phyloP scores from a whole-genome alignment of 148 eudicot species.

The Rhododendron simsii region DNA sequence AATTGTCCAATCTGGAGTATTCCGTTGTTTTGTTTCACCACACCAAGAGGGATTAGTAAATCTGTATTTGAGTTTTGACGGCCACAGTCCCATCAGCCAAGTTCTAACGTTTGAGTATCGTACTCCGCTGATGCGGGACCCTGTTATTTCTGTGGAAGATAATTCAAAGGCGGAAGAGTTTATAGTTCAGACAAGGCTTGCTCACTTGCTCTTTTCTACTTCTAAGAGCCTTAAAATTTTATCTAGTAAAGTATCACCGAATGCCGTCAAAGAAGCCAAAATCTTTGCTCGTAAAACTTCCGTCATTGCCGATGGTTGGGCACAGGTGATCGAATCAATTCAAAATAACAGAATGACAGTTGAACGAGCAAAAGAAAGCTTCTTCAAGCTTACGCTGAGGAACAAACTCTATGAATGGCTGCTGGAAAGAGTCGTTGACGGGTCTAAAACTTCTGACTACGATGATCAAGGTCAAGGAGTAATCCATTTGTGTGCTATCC shows the following conservation, averaged over 20 bases:
- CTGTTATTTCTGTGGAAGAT: constrained; percentile 24
- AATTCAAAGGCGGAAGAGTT: constrained; percentile 50
- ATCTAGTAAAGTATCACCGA: constrained; percentile 42
- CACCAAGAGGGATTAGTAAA: constrained; percentile 57
- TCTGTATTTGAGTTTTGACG: constrained; percentile 75
- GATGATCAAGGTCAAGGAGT: constrained; percentile 94
- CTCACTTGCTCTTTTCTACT: constrained; percentile 78
- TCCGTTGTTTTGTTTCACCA: constrained; percentile 69
- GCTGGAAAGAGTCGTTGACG: constrained; percentile 62
- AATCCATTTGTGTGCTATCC: constrained; percentile 90
- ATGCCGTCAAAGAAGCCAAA: constrained; percentile 61
- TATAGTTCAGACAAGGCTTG: constrained; percentile 68
- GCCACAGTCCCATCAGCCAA: constrained; percentile 70
- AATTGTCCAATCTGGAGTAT: constrained; percentile 73
- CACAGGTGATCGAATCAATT: constrained; percentile 38
- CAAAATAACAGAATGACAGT: constrained; percentile 39
- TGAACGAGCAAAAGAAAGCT: constrained; percentile 60
- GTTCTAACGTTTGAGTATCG: constrained; percentile 66
- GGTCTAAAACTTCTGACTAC: constrained; percentile 51
- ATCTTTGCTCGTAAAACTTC: constrained; percentile 48
- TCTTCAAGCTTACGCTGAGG: constrained; percentile 72
- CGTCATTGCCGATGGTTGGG: constrained; percentile 56
- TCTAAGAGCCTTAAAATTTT: constrained; percentile 58
- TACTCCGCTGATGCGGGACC: constrained; percentile 26
- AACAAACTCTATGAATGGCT: constrained; percentile 80